Base-by-base conservation (phyloP, 257 asterid genomes). In the Gentiana dahurica region DNA sequence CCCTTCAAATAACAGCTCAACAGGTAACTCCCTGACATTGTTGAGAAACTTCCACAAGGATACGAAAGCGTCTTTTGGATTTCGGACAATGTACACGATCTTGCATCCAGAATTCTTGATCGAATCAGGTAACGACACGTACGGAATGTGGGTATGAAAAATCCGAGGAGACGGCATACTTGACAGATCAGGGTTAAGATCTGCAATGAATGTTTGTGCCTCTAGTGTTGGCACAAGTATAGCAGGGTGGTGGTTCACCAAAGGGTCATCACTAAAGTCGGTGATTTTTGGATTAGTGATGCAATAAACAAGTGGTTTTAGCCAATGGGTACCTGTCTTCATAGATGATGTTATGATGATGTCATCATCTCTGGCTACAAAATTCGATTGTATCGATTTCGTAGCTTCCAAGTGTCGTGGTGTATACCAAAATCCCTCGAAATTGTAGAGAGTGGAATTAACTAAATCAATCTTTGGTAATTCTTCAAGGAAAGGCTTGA, bases 1-100 rank as follows among this genome's bases (percentile, higher is more conserved):
- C 10, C 66, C 48, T 49, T 75, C 79, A 4, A 68, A 69, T 0
- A 62, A 57, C 4, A 55, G 34, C 0, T 73, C 67, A 0, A 76
- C 37, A 1, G 79, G 74, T 15, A 38, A 63, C 4, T 75, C 68
- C 34, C 24, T 33, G 4, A 52, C 56, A 8, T 12, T 0, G 7
- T 33, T 52, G 56, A 52, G 35, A 39, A 52, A 52, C 33, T 52
- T 12, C 56, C 56, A 52, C 56, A 52, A 32, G 38, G 56, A 33
- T 1, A 52, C 56, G 12, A 51, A 5, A 24, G 55, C 9, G 9
- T 15, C 24, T 15, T 15, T 15, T 15, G 24, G 24, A 15, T 15
- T 15, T 15, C 24, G 24, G 24, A 15, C 24, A 15, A 15, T 15
- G 24, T 15, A 15, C 24, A 15, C 24, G 24, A 15, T 15, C 24